phyloP scores from a whole-genome alignment of 164 flowering plant genomes.

The Echeveria elegans region DNA sequence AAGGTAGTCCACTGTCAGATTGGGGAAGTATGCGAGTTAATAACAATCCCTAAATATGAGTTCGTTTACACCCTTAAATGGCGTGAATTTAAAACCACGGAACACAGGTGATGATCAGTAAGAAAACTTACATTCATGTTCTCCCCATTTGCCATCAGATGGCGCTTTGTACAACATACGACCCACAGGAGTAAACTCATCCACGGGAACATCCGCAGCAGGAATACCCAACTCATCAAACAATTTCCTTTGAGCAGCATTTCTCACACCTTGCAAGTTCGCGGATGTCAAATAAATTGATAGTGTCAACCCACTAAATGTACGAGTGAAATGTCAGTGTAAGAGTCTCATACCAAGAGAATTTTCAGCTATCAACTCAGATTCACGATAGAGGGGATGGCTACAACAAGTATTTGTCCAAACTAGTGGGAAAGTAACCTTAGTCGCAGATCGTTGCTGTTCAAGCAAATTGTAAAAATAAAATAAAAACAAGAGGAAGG shows the following conservation, averaged over 20 bases:
- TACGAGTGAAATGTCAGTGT: not conserved
- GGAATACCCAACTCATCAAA: constrained; percentile 90
- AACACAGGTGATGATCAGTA: too few species aligned
- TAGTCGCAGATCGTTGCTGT: constrained; percentile 96
- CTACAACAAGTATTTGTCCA: too few species aligned
- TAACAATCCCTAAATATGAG: too few species aligned
- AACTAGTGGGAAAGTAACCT: constrained; percentile 99
- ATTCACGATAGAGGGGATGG: constrained; percentile 78
- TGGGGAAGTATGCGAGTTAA: too few species aligned
- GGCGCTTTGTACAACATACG: constrained; percentile 96
- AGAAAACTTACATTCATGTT: too few species aligned
- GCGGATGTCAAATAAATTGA: not conserved
- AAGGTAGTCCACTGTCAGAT: too few species aligned
- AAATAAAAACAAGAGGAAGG: too few species aligned
- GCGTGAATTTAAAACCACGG: too few species aligned
- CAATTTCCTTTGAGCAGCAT: constrained; percentile 96
- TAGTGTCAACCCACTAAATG: not conserved
- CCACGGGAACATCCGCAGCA: constrained; percentile 82
- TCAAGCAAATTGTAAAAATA: too few species aligned
- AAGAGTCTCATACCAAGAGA: constrained; percentile 46
- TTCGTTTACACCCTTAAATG: too few species aligned
- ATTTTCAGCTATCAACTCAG: constrained; percentile 88
- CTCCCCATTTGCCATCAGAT: too few species aligned
- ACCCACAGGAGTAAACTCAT: too few species aligned
- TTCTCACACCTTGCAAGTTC: constrained; percentile 56